phyloP scores from a whole-genome alignment of 164 flowering plant genomes.

The Piper betle region DNA sequence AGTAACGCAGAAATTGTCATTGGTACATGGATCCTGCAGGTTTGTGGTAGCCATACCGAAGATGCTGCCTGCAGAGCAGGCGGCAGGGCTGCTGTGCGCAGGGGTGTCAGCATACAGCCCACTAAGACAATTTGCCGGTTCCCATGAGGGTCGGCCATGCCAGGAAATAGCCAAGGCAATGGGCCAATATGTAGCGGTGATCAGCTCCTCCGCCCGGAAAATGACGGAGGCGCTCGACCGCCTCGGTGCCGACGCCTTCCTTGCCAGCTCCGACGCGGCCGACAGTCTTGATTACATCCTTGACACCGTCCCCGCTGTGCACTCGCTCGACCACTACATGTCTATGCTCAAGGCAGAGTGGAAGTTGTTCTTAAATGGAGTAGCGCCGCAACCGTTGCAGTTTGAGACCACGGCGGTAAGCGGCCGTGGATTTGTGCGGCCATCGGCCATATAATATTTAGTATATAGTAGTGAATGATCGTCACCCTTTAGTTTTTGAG shows the following conservation, averaged over 20 bases:
- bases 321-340: constrained; percentile 23
- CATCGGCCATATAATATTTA: too few species aligned
- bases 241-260: constrained; percentile 35
- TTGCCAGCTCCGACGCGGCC: constrained; percentile 25
- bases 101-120: constrained; percentile 53
- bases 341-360: constrained; percentile 31
- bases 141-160: constrained; percentile 38
- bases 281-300: constrained; percentile 39
- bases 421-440: too few species aligned
- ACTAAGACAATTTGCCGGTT: constrained; percentile 18
- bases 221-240: constrained; percentile 32
- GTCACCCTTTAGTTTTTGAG: not conserved
- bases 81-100: constrained; percentile 34
- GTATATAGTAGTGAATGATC: too few species aligned
- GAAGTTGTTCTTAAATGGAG: constrained; percentile 32
- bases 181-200: constrained; percentile 51
- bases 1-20: too few species aligned
- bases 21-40: constrained; percentile 12
- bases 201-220: constrained; percentile 40
- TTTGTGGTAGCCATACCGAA: constrained; percentile 37
- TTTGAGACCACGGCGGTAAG: constrained; percentile 21
- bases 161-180: constrained; percentile 45
- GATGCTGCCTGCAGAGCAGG: too few species aligned
- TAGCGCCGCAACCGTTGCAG: constrained; percentile 22
- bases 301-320: constrained; percentile 40